Conservation (phyloP, 495 filamentous ascomycete species). For the Amphirosellinia nigrospora region DNA sequence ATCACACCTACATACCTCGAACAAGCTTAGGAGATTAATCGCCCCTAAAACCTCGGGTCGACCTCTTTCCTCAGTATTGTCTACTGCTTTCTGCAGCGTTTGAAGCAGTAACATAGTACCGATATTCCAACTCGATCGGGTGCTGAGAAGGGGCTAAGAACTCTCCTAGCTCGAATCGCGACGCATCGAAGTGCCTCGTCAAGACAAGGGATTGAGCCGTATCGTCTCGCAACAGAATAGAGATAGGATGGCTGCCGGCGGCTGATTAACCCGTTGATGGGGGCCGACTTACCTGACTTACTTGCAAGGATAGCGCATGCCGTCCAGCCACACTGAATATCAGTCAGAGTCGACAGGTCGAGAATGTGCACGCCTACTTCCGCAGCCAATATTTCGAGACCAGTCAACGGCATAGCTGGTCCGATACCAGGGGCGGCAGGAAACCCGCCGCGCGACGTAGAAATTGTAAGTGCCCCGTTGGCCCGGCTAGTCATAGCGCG, state of each 20-base stretch:
- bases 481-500: no score
- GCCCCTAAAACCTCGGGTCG: not conserved
- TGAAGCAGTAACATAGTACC: not conserved
- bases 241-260: constrained; percentile 13
- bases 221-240: constrained; percentile 16
- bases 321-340: constrained; percentile 21
- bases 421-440: not conserved
- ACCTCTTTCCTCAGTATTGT: not conserved
- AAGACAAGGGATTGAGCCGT: constrained; percentile 10
- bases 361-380: constrained; percentile 21
- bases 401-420: constrained; percentile 12
- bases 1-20: not conserved
- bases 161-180: constrained; percentile 16
- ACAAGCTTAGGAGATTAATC: not conserved
- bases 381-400: constrained; percentile 10
- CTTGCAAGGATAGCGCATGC: constrained; percentile 16
- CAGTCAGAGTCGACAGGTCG: constrained; percentile 19
- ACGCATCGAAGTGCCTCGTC: constrained; percentile 20
- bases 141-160: constrained; percentile 1
- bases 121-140: not conserved
- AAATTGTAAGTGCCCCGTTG: not conserved
- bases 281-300: not conserved
- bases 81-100: not conserved
- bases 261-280: constrained; percentile 13
- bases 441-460: not conserved